Conservation (phyloP, 805 yeast species). For the Saccharomycopsis oosterbeekiorum region DNA sequence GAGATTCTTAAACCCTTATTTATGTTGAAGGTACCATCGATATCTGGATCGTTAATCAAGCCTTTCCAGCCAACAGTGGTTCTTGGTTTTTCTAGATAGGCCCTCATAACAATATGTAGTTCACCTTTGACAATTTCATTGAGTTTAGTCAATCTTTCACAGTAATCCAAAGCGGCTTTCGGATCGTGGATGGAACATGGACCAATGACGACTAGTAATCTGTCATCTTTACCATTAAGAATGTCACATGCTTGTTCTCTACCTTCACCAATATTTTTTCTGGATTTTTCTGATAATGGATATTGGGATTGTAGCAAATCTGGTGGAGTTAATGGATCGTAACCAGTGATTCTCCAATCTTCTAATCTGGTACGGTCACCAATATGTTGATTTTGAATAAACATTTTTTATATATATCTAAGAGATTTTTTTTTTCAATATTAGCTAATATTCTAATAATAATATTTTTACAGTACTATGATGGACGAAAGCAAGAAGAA, state of each 20-base stretch:
- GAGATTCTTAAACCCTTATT: slow-evolving; percentile 88
- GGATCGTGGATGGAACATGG: slow-evolving; percentile 97
- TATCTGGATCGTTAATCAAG: slow-evolving; percentile 91
- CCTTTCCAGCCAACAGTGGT: slow-evolving; percentile 99
- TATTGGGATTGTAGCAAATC: slow-evolving; percentile 81
- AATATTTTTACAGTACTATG: background rate
- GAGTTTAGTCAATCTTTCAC: slow-evolving; percentile 52
- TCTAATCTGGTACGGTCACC: slow-evolving; percentile 77
- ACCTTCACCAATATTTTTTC: slow-evolving; percentile 61
- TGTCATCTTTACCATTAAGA: slow-evolving; percentile 67
- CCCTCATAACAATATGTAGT: slow-evolving; percentile 86
- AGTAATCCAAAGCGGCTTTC: slow-evolving; percentile 82
- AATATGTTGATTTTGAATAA: slow-evolving; percentile 69
- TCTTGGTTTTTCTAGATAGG: slow-evolving; percentile 96
- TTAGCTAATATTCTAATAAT: background rate
- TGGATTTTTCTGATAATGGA: slow-evolving; percentile 47
- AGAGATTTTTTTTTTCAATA: background rate
- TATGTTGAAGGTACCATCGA: slow-evolving; percentile 85
- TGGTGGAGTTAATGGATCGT: slow-evolving; percentile 92
- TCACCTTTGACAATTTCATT: slow-evolving; percentile 67
- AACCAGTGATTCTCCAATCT: slow-evolving; percentile 75
- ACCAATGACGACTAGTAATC: slow-evolving; percentile 81
- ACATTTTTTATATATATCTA: slow-evolving; percentile 39
- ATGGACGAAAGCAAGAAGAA: background rate
- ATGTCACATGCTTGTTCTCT: slow-evolving; percentile 72